Evolutionary conservation across 1,284 basidiomycete genomes (phyloP).

Genomic region (Grifola frondosa): DNA sequence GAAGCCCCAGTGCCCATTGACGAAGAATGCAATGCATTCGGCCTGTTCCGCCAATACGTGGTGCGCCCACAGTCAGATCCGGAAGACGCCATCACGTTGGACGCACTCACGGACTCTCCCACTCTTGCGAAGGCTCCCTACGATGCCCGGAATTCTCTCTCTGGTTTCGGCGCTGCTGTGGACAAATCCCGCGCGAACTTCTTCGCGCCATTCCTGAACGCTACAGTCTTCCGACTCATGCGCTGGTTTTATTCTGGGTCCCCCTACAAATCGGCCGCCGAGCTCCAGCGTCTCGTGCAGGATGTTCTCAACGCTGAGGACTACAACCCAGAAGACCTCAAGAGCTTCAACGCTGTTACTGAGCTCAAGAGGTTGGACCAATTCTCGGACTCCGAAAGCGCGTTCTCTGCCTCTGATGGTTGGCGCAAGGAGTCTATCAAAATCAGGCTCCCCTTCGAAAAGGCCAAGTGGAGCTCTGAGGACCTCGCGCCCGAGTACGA

Average conservation of each 20-base stretch:
- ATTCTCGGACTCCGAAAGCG: background rate
- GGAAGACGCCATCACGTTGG: background rate
- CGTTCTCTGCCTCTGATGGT: constrained; percentile 7
- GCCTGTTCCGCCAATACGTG: constrained; percentile 6
- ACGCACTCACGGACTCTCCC: too few relatives aligned
- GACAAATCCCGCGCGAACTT: too few relatives aligned
- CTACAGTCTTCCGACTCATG: constrained; percentile 2
- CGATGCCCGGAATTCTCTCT: too few relatives aligned
- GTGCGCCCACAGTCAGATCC: constrained; percentile 2
- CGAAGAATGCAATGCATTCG: background rate
- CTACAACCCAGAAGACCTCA: constrained; percentile 16
- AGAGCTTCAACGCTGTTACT: constrained; percentile 10
- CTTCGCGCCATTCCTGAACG: constrained; percentile 9
- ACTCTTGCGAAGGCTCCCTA: too few relatives aligned
- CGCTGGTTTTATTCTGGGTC: constrained; percentile 12
- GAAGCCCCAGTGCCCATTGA: too few relatives aligned
- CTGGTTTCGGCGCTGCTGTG: too few relatives aligned
- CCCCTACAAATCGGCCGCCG: constrained; percentile 10
- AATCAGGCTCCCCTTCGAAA: constrained; percentile 17
- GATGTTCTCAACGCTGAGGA: constrained; percentile 19
- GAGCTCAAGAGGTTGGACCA: constrained; percentile 18
- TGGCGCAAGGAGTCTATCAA: constrained; percentile 16
- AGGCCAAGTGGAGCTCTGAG: background rate
- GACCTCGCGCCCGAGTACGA: constrained; percentile 4
- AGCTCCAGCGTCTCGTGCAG: constrained; percentile 19